These are phyloP conservation scores for Orbilia javanica DNA, from an alignment of 2,329 filamentous ascomycete genomes.

Conservation along the genomic window DNA sequence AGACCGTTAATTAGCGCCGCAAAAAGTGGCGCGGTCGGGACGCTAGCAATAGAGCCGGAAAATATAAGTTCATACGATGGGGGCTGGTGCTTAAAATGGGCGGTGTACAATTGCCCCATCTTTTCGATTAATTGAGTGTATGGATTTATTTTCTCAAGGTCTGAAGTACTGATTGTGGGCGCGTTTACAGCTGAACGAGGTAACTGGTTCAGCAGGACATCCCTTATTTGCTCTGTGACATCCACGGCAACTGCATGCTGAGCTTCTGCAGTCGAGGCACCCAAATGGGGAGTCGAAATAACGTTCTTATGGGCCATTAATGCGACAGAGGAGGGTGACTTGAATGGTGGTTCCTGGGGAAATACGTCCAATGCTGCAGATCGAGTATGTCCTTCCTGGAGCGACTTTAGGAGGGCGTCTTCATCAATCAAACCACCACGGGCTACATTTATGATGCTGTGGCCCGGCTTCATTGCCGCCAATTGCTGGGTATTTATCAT, in stretches of 20 bases:
- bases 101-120: slow-evolving; percentile 82
- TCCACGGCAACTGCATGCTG: slow-evolving; percentile 87
- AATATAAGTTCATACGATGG: slow-evolving; percentile 78
- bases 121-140: slow-evolving; percentile 82
- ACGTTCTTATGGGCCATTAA: slow-evolving; percentile 78
- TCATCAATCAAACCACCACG: slow-evolving; percentile 85
- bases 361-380: slow-evolving; percentile 86
- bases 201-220: slow-evolving; percentile 78
- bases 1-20: slow-evolving; percentile 84
- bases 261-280: slow-evolving; percentile 83
- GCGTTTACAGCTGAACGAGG: slow-evolving; percentile 84
- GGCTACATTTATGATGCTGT: slow-evolving; percentile 82
- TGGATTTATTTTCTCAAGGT: slow-evolving; percentile 81
- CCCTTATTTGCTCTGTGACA: slow-evolving; percentile 82
- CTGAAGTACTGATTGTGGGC: slow-evolving; percentile 82
- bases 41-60: slow-evolving; percentile 78
- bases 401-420: slow-evolving; percentile 75
- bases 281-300: slow-evolving; percentile 82
- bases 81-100: slow-evolving; percentile 72
- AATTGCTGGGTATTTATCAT: slow-evolving; percentile 78
- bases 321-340: slow-evolving; percentile 72
- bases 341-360: slow-evolving; percentile 77
- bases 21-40: slow-evolving; percentile 82
- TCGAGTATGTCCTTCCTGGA: slow-evolving; percentile 78
- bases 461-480: slow-evolving; percentile 77